Evolutionary conservation across 345 rosid genomes (phyloP).

Genomic region (Populus nigra): DNA sequence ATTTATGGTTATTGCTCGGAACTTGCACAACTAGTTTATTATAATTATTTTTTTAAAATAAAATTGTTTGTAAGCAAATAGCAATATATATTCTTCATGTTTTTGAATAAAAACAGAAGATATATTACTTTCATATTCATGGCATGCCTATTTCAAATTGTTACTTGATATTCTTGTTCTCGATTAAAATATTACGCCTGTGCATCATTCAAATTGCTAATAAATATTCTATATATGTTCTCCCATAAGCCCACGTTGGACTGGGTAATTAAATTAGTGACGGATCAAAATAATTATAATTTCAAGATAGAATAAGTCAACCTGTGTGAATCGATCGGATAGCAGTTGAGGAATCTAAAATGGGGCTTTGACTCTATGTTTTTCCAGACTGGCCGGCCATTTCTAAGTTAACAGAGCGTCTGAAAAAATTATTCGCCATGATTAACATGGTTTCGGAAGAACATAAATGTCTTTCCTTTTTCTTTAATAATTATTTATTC

Average conservation of each 20-base stretch:
- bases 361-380: background rate
- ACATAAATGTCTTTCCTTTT: too few relatives aligned
- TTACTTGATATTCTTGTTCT: background rate
- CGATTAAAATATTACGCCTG: background rate
- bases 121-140: background rate
- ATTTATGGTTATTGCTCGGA: too few relatives aligned
- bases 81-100: background rate
- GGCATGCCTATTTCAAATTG: background rate
- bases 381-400: background rate
- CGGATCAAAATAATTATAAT: background rate
- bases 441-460: background rate
- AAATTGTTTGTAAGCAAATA: too few relatives aligned
- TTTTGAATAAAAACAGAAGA: background rate
- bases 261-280: background rate
- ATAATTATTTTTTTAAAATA: too few relatives aligned
- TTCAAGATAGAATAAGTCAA: background rate
- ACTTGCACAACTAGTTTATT: too few relatives aligned
- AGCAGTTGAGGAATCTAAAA: background rate
- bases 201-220: background rate
- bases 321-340: background rate
- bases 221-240: background rate
- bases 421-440: background rate
- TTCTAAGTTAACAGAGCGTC: background rate
- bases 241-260: background rate
- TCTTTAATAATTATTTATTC: too few relatives aligned